Evolutionary conservation across 2,329 filamentous ascomycete genomes (phyloP).

Genomic region (Tolypocladium ophioglossoides): DNA sequence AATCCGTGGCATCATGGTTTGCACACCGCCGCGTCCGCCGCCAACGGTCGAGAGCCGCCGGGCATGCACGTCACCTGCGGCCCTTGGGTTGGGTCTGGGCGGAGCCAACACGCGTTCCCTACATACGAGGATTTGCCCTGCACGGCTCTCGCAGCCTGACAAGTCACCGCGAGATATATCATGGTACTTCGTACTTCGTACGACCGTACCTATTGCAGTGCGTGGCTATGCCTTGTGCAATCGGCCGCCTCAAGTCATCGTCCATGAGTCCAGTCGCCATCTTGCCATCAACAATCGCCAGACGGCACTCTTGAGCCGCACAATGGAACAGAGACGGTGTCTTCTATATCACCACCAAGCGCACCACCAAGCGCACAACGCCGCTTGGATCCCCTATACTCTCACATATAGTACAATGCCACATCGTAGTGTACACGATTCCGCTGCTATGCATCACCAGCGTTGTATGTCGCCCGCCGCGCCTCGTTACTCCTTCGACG

Average conservation of each 20-base stretch:
- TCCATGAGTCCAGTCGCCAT: neutral
- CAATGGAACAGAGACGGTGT: neutral
- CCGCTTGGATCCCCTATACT: slow-evolving; percentile 1
- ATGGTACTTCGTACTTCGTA: no score
- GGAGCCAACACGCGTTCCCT: no score
- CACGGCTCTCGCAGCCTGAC: no score
- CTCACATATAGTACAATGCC: slow-evolving; percentile 23
- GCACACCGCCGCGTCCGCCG: no score
- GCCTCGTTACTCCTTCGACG: slow-evolving; percentile 14
- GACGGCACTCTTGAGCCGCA: neutral
- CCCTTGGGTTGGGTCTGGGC: no score
- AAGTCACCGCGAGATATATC: no score
- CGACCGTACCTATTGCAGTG: neutral
- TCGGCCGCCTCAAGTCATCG: neutral
- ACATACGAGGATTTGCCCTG: no score
- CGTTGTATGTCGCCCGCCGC: neutral
- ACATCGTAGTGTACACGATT: slow-evolving; percentile 18
- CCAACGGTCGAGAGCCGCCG: no score
- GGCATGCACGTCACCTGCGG: neutral
- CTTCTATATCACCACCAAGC: neutral
- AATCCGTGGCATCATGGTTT: neutral
- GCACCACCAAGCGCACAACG: neutral
- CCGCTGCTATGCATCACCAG: neutral
- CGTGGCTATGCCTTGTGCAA: neutral
- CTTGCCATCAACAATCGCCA: neutral